phyloP scores from a whole-genome alignment of 1,284 basidiomycete genomes.

The Exobasidium cylindrosporum region DNA sequence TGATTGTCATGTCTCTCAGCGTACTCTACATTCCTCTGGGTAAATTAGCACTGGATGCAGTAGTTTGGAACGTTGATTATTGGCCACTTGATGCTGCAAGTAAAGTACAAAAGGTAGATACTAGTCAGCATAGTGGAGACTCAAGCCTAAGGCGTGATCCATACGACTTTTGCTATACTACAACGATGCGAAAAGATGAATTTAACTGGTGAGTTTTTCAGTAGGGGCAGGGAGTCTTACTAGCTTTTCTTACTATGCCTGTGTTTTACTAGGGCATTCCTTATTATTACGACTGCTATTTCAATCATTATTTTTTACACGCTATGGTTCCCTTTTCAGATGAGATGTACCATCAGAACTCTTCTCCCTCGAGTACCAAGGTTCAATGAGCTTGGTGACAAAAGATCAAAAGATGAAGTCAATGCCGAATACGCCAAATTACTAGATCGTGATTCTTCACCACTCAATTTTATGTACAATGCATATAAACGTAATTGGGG shows the following conservation, averaged over 20 bases:
- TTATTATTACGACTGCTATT: constrained; percentile 64
- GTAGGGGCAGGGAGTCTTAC: too few species aligned
- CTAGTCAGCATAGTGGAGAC: constrained; percentile 64
- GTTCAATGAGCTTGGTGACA: constrained; percentile 70
- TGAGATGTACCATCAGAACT: constrained; percentile 62
- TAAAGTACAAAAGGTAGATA: constrained; percentile 60
- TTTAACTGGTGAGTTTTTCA: too few species aligned
- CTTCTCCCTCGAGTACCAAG: constrained; percentile 68
- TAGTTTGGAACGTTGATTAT: constrained; percentile 47
- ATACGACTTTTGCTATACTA: constrained; percentile 70
- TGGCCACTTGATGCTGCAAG: constrained; percentile 63
- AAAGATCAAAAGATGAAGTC: constrained; percentile 62
- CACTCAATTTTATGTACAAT: constrained; percentile 70
- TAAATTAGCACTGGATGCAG: constrained; percentile 44
- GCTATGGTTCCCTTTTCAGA: constrained; percentile 69
- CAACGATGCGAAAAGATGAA: constrained; percentile 66
- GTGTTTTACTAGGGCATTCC: too few species aligned
- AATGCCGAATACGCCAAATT: constrained; percentile 72
- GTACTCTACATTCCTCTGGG: constrained; percentile 45
- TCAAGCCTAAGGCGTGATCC: constrained; percentile 59
- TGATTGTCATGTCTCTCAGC: constrained; percentile 39
- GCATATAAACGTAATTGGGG: constrained; percentile 58
- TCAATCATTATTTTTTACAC: constrained; percentile 65
- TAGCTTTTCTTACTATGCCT: too few species aligned
- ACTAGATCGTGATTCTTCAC: constrained; percentile 66